These are phyloP conservation scores for Obelidium mucronatum DNA, from an alignment of 192 early-diverging fungal genomes.

Conservation along the genomic window DNA sequence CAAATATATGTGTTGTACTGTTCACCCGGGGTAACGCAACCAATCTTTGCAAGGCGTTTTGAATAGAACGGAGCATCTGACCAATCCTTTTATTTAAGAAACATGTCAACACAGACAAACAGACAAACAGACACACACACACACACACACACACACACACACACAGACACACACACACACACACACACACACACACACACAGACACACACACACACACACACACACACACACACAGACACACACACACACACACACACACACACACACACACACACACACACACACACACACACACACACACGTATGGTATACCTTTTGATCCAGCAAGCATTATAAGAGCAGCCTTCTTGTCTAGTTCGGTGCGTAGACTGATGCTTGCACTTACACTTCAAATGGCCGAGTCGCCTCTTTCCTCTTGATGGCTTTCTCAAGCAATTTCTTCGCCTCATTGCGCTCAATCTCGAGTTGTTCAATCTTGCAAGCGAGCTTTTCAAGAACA, in stretches of 20 bases:
- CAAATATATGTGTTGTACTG: background rate
- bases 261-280: background rate
- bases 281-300: background rate
- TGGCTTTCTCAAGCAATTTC: background rate
- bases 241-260: too few relatives aligned
- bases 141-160: too few relatives aligned
- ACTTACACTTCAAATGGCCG: background rate
- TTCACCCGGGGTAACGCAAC: conserved; percentile 4
- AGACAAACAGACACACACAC: too few relatives aligned
- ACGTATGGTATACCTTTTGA: background rate
- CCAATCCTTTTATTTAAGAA: conserved; percentile 13
- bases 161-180: too few relatives aligned
- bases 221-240: too few relatives aligned
- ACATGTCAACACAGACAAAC: too few relatives aligned
- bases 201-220: too few relatives aligned
- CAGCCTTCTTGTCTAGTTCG: too few relatives aligned
- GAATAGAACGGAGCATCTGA: conserved; percentile 2
- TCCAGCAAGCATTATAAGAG: too few relatives aligned
- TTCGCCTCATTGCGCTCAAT: background rate
- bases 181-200: too few relatives aligned
- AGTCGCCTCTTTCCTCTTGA: background rate
- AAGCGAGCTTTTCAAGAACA: background rate
- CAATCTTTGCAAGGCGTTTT: conserved; percentile 8
- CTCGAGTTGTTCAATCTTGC: conserved; percentile 5
- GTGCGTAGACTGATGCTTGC: background rate